Evolutionary conservation across 2,329 filamentous ascomycete species (phyloP), one percentile per base, ranked within the genome.

Genomic region (Gaeumannomyces sp.): DNA sequence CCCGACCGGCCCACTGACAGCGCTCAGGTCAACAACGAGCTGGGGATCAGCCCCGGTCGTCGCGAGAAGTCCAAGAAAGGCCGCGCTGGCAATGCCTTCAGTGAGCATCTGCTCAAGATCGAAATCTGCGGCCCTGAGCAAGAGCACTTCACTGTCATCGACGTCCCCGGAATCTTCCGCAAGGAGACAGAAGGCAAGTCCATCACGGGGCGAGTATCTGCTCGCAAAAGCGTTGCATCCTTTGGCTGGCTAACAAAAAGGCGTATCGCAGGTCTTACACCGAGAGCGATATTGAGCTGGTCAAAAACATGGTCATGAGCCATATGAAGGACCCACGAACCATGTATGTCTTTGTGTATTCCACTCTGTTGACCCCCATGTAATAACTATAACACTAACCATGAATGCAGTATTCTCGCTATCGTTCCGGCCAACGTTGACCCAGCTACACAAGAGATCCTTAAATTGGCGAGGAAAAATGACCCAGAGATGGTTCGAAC

Each of bases 141-240:
- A 75, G 68, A 79, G 3, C 78, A 83, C 19, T 74, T 85, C 11
- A 85, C 82, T 0, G 74, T 85, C 8, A 84, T 84, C 10, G 83
- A 85, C 25, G 80, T 85, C 0, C 82, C 82, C 0, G 83, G 82
- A 0, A 80, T 84, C 22, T 84, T 85, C 65, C 75, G 78, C 10
- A 70, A 71, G 1, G 67, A 76, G 7, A 78, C 75, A 0, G 67
- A 72, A 62, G 76, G 75, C 71, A 25, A 66, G 75, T 63, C 59
- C 6, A 28, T 28, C 59, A 28, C 28, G n/a, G n/a, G n/a, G n/a
- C n/a, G n/a, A n/a, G n/a, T n/a, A n/a, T n/a, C n/a, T n/a, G n/a
- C n/a, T n/a, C n/a, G n/a, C n/a, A n/a, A n/a, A n/a, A n/a, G n/a
- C n/a, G n/a, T n/a, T n/a, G n/a, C n/a, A n/a, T n/a, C n/a, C n/a